Base-by-base conservation (phyloP, 2,329 filamentous ascomycete species). In the Plectosphaerella sp. region DNA sequence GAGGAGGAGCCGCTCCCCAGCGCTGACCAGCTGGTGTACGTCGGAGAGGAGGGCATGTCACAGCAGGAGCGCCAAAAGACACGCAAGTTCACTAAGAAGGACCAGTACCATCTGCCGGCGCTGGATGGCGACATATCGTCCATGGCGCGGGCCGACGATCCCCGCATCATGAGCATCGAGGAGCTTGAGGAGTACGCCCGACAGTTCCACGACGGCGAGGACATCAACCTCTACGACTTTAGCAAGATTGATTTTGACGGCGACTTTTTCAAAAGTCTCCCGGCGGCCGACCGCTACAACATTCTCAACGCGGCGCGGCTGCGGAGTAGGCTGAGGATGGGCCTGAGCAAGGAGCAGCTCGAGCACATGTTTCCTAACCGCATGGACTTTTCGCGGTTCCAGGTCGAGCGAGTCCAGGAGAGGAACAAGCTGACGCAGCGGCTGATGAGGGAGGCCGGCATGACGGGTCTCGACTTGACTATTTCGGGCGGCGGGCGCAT, bases 161-260 rank as follows among this genome's bases (percentile, higher is more conserved):
- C 93, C 4, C 82, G 95, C 15, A 93, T 99, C 61, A 97, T 99
- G 94, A 95, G 88, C 50, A 82, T 95, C 22, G 91, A 96, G 63
- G 93, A 99, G 65, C 73, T 99, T 53, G 91, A 97, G 70, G 87
- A 93, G 59, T 99, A 99, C 66, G 93, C 95, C 3, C 79, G 87
- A 49, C 92, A 97, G 58, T 97, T 97, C 62, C 84, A 97, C 62
- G 84, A 84, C 55, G 94, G 94, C 51, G 91, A 97, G 69, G 93
- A 97, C 66, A 88, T 97, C 61, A 86, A 87, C 58, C 71, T 92
- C 5, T 97, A 97, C 69, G 93, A 97, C 70, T 99, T 99, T 65
- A 95, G 89, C 64, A 97, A 97, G 71, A 99, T 99, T 61, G 94
- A 99, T 65, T 99, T 97, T 62, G 89, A 97, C 59, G 90, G 92